phyloP scores from a whole-genome alignment of 2,329 filamentous ascomycete species.

The Neofusicoccum parvum region DNA sequence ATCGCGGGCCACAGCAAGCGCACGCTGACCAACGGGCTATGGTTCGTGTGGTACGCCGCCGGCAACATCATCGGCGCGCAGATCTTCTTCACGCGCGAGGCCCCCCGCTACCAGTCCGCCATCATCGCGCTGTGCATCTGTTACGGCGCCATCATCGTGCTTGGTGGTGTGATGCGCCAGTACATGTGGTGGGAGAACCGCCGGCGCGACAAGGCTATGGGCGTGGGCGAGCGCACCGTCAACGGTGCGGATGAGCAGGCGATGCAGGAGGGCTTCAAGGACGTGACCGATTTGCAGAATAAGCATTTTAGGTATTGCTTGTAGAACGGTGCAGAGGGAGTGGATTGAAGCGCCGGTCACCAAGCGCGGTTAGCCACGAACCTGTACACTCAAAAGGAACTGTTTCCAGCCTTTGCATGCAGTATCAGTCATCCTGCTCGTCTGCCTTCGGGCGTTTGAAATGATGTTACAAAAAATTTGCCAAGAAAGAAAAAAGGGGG shows the following conservation, averaged over 20 bases:
- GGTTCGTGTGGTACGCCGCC: constrained; percentile 53
- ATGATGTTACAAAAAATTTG: no score
- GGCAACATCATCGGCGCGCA: constrained; percentile 54
- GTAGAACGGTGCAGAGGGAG: not conserved
- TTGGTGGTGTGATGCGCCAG: constrained; percentile 31
- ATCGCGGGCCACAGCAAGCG: constrained; percentile 56
- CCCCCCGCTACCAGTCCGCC: constrained; percentile 49
- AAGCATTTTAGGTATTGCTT: constrained; percentile 36
- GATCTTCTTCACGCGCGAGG: constrained; percentile 49
- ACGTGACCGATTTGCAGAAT: constrained; percentile 37
- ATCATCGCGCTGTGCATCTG: constrained; percentile 47
- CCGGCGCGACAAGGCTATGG: constrained; percentile 32
- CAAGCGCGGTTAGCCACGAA: no score
- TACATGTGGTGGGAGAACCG: constrained; percentile 40
- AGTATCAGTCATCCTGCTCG: no score
- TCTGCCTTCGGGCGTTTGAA: no score
- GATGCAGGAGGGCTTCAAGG: constrained; percentile 37
- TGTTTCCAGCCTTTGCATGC: no score
- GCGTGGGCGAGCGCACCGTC: constrained; percentile 27
- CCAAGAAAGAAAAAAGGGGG: no score
- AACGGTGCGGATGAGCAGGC: constrained; percentile 31
- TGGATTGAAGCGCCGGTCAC: no score
- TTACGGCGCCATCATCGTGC: constrained; percentile 46
- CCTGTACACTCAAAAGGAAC: no score
- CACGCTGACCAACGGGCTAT: constrained; percentile 51